These are phyloP conservation scores for Neopestalotiopsis clavispora DNA, from an alignment of 2,329 filamentous ascomycete genomes.

Conservation along the genomic window DNA sequence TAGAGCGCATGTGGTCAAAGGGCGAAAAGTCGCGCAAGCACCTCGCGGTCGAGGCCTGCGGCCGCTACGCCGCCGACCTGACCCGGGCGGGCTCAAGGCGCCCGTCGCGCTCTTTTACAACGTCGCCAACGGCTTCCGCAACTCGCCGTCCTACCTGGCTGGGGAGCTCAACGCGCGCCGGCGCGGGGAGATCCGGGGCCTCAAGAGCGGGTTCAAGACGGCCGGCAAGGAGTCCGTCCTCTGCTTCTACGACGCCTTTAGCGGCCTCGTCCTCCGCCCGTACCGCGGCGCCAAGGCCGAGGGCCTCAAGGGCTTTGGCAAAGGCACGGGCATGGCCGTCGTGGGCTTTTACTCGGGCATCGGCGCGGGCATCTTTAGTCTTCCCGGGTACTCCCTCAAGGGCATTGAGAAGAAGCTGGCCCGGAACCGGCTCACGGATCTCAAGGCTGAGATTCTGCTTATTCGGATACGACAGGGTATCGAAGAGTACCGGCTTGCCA, in stretches of 20 bases:
- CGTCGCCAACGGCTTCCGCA: constrained; percentile 86
- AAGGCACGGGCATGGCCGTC: constrained; percentile 82
- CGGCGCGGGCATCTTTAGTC: constrained; percentile 60
- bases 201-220: constrained; percentile 76
- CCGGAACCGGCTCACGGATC: neutral
- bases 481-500: constrained; percentile 1
- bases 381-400: constrained; percentile 11
- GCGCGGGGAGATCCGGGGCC: constrained; percentile 77
- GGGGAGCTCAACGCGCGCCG: constrained; percentile 81
- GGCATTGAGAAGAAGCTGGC: constrained; percentile 9
- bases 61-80: neutral
- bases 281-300: constrained; percentile 69
- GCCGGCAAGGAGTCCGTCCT: constrained; percentile 79
- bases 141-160: constrained; percentile 77
- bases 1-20: neutral
- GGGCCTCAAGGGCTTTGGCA: constrained; percentile 68
- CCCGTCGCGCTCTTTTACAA: neutral
- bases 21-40: neutral
- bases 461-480: constrained; percentile 5
- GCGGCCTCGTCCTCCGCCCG: constrained; percentile 81
- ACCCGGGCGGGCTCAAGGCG: constrained; percentile 3
- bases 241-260: constrained; percentile 80
- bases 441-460: constrained; percentile 9
- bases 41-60: neutral
- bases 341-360: constrained; percentile 83